Evolutionary conservation across 352 stramenopile species (phyloP).

Genomic region (Pythium biforme): DNA sequence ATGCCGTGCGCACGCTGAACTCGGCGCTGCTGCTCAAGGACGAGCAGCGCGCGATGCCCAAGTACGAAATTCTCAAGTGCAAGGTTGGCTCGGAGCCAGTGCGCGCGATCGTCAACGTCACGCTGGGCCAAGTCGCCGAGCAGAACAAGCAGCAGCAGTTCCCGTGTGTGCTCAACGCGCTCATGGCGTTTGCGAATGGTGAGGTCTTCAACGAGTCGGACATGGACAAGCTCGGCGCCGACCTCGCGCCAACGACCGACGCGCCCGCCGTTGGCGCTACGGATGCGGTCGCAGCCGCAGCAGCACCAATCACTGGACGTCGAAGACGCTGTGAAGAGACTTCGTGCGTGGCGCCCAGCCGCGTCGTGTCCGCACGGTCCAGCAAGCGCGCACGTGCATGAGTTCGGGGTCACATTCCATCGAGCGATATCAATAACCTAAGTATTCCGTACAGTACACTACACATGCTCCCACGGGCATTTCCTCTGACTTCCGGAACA

Average conservation of each 20-base stretch:
- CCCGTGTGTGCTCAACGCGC: slow-evolving; percentile 76
- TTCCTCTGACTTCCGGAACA: too few species aligned
- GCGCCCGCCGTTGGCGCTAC: too few species aligned
- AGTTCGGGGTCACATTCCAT: background rate
- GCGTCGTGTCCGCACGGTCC: background rate
- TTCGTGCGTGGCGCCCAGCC: background rate
- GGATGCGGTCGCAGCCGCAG: background rate
- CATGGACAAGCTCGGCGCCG: slow-evolving; percentile 40
- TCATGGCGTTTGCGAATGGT: slow-evolving; percentile 79
- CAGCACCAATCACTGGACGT: slow-evolving; percentile 3
- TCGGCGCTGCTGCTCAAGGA: slow-evolving; percentile 69
- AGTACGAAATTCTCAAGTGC: slow-evolving; percentile 58
- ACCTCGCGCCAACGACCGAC: slow-evolving; percentile 1
- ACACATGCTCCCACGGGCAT: background rate
- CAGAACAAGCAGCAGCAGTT: slow-evolving; percentile 64
- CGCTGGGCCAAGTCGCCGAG: slow-evolving; percentile 62
- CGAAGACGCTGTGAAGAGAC: slow-evolving; percentile 23
- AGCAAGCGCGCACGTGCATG: slow-evolving; percentile 23
- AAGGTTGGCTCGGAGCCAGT: slow-evolving; percentile 58
- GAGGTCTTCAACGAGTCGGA: slow-evolving; percentile 52
- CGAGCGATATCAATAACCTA: background rate
- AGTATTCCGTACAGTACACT: background rate
- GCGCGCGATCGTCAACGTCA: slow-evolving; percentile 75
- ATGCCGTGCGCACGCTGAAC: slow-evolving; percentile 78
- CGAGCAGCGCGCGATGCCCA: slow-evolving; percentile 52